These are phyloP conservation scores for Teratosphaeria pseudoeucalypti DNA, from an alignment of 2,329 filamentous ascomycete species.

Conservation along the genomic window DNA sequence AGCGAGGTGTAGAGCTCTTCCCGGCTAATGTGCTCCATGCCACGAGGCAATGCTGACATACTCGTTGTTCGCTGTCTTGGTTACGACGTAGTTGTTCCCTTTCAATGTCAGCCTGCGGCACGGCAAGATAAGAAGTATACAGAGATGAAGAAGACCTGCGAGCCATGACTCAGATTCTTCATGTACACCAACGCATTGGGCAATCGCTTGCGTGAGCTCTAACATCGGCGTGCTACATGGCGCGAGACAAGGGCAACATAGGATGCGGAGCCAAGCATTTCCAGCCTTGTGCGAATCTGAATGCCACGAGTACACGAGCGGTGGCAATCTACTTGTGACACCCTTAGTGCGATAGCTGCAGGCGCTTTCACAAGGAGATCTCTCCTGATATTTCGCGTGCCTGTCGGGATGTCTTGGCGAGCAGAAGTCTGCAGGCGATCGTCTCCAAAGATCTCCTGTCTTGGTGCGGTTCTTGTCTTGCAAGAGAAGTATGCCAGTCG, in stretches of 20 bases:
- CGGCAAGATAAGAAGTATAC: too few species aligned
- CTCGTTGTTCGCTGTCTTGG: neutral
- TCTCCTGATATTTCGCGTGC: neutral
- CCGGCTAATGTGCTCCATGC: constrained; percentile 53
- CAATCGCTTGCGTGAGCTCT: neutral
- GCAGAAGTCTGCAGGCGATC: neutral
- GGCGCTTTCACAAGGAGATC: neutral
- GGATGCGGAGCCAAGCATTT: neutral
- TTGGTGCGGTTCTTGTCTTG: too few species aligned
- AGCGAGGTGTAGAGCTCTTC: constrained; percentile 62
- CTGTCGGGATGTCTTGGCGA: neutral
- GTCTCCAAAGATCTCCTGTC: neutral
- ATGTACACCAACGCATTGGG: neutral
- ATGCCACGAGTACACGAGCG: neutral
- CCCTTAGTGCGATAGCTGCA: neutral
- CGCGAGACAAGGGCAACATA: neutral
- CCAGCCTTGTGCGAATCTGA: too few species aligned
- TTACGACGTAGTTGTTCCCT: too few species aligned
- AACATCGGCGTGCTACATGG: neutral
- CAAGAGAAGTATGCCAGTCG: neutral
- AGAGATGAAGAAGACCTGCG: too few species aligned
- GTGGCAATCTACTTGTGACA: neutral
- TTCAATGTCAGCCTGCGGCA: too few species aligned
- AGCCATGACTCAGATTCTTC: neutral
- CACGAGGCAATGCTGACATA: constrained; percentile 11